Conservation (phyloP, 1,284 basidiomycete genomes). For the Lentinula novae-zelandiae region DNA sequence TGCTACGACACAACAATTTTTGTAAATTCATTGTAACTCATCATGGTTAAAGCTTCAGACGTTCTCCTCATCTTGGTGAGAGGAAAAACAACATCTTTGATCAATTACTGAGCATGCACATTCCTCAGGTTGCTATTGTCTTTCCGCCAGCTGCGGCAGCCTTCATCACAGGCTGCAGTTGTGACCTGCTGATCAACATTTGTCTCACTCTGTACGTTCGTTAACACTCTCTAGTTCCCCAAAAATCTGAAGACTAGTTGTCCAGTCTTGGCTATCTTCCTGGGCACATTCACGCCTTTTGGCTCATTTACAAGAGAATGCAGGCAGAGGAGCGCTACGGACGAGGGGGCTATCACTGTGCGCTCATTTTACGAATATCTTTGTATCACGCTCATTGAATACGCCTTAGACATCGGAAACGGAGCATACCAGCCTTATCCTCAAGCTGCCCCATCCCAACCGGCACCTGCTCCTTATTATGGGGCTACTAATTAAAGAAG, state of each 20-base stretch:
- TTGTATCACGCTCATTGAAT: neutral
- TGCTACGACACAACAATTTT: neutral
- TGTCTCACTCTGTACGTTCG: constrained; percentile 28
- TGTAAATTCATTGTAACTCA: neutral
- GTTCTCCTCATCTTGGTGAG: constrained; percentile 32
- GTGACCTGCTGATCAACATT: constrained; percentile 71
- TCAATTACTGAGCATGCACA: neutral
- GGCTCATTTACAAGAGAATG: constrained; percentile 75
- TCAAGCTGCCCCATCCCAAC: constrained; percentile 24
- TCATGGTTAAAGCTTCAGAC: constrained; percentile 29
- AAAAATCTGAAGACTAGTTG: neutral
- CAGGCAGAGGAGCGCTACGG: constrained; percentile 77
- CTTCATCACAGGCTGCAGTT: constrained; percentile 69
- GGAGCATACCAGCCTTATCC: constrained; percentile 49
- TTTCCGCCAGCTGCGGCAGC: constrained; percentile 59
- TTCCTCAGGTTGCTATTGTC: constrained; percentile 54
- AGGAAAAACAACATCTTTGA: too few species aligned
- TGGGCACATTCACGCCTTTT: constrained; percentile 67
- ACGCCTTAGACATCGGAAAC: constrained; percentile 46
- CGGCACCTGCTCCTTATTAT: constrained; percentile 31
- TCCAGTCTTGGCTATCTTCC: constrained; percentile 71
- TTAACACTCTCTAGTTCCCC: constrained; percentile 31
- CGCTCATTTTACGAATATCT: constrained; percentile 22
- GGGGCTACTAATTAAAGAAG: constrained; percentile 28
- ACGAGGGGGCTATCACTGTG: constrained; percentile 60